A percentile compares a stretch with the other conserved stretches of the same genome.
Conservation (phyloP, 1,284 basidiomycete species). For the Puccinia sorghi region DNA sequence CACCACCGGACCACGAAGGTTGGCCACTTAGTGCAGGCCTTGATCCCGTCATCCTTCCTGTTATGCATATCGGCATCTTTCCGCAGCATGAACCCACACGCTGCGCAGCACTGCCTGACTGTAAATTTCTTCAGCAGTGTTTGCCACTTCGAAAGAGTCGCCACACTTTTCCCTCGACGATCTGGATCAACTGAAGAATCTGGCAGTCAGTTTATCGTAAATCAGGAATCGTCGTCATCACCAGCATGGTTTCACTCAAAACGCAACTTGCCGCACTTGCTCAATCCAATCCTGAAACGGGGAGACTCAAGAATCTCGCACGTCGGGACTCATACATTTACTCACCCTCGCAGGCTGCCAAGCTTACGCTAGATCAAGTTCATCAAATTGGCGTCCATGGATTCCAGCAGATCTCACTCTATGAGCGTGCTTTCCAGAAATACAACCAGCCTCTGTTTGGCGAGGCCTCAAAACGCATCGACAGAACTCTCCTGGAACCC, state of each 20-base stretch:
- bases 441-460: slow-evolving; percentile 77
- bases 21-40: too few relatives aligned
- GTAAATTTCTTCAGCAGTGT: too few relatives aligned
- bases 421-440: slow-evolving; percentile 64
- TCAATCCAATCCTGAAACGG: slow-evolving; percentile 36
- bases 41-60: too few relatives aligned
- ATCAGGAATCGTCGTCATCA: background rate
- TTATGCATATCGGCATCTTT: background rate
- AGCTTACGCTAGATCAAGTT: slow-evolving; percentile 82
- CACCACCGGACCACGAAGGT: slow-evolving; percentile 39
- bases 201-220: background rate
- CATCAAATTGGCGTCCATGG: slow-evolving; percentile 80
- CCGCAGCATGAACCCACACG: background rate
- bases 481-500: slow-evolving; percentile 75
- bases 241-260: slow-evolving; percentile 36
- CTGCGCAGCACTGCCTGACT: background rate
- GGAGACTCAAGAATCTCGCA: slow-evolving; percentile 16
- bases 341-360: slow-evolving; percentile 72
- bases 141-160: too few relatives aligned
- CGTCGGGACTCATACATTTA: slow-evolving; percentile 72
- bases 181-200: background rate
- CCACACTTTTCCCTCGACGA: background rate
- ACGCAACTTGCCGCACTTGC: slow-evolving; percentile 36
- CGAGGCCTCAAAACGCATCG: slow-evolving; percentile 71
- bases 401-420: slow-evolving; percentile 67